A percentile compares a stretch with the other conserved stretches of the same genome.
Conservation (phyloP, 2,329 filamentous ascomycete species). For the Paraphaeosphaeria sporulosa region DNA sequence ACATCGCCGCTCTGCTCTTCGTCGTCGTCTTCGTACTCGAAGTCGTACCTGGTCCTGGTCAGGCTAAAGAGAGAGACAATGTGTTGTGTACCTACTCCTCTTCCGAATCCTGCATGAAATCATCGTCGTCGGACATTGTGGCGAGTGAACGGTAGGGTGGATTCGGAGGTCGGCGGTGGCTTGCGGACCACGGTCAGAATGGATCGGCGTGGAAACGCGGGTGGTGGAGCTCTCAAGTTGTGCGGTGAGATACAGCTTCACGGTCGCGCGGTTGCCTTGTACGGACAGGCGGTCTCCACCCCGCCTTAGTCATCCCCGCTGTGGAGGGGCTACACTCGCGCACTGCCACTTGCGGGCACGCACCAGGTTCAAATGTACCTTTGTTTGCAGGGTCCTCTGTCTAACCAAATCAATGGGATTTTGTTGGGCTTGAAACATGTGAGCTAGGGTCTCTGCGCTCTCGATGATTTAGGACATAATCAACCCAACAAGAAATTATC, state of each 20-base stretch:
- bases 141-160: constrained; percentile 13
- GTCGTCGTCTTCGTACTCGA: constrained; percentile 95
- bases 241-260: constrained; percentile 9
- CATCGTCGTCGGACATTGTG: constrained; percentile 80
- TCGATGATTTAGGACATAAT: too few species aligned
- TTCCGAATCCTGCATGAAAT: constrained; percentile 93
- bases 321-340: constrained; percentile 1
- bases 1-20: constrained; percentile 88
- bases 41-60: constrained; percentile 75
- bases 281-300: constrained; percentile 2
- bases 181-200: background rate
- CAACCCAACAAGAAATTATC: too few species aligned
- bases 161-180: background rate
- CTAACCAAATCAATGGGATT: background rate
- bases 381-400: background rate
- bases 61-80: constrained; percentile 12
- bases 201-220: background rate
- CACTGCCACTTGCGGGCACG: background rate
- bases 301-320: constrained; percentile 2
- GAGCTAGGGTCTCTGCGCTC: background rate
- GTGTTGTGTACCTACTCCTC: constrained; percentile 69
- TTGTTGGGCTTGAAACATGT: background rate
- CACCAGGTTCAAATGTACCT: background rate
- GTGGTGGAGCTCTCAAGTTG: background rate
- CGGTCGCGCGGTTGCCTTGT: constrained; percentile 11